A percentile compares a stretch with the other conserved stretches of the same genome.
phyloP scores from a whole-genome alignment of 345 rosid genomes.

The Iberis pinnata region DNA sequence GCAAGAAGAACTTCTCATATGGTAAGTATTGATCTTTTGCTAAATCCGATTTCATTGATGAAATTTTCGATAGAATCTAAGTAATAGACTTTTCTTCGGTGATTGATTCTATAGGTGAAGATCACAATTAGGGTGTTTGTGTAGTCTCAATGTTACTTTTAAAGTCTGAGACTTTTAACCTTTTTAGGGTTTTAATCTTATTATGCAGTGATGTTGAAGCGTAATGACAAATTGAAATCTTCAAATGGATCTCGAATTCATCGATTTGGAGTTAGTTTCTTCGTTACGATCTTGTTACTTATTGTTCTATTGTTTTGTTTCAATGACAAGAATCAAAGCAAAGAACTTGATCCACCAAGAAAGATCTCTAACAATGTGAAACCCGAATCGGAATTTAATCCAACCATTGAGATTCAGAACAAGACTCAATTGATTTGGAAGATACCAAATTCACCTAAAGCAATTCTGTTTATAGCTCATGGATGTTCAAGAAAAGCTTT shows the following conservation, averaged over 20 bases:
- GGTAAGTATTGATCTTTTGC: too few relatives aligned
- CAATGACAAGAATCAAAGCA: slow-evolving; percentile 22
- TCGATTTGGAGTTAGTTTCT: slow-evolving; percentile 28
- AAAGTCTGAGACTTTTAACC: not conserved
- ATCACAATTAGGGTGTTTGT: not conserved
- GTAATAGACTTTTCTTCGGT: too few relatives aligned
- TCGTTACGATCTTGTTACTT: slow-evolving; percentile 22
- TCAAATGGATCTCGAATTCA: slow-evolving; percentile 35
- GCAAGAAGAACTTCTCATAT: too few relatives aligned
- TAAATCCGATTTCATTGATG: too few relatives aligned
- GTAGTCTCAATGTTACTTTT: not conserved
- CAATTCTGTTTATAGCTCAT: slow-evolving; percentile 76
- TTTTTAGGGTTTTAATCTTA: not conserved
- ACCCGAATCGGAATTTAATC: slow-evolving; percentile 32
- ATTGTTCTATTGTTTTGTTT: slow-evolving; percentile 24
- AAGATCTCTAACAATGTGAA: slow-evolving; percentile 38
- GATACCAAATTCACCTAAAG: slow-evolving; percentile 71
- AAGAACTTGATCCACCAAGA: slow-evolving; percentile 18
- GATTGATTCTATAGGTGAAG: too few relatives aligned
- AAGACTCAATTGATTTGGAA: slow-evolving; percentile 73
- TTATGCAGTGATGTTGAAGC: slow-evolving; percentile 56
- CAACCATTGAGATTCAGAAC: slow-evolving; percentile 52
- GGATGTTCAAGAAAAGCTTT: slow-evolving; percentile 78
- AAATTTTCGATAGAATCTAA: too few relatives aligned
- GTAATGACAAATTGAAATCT: slow-evolving; percentile 35